These are phyloP conservation scores for Blastobotrys arbuscula DNA, from an alignment of 1,139 yeast species.

Conservation along the genomic window DNA sequence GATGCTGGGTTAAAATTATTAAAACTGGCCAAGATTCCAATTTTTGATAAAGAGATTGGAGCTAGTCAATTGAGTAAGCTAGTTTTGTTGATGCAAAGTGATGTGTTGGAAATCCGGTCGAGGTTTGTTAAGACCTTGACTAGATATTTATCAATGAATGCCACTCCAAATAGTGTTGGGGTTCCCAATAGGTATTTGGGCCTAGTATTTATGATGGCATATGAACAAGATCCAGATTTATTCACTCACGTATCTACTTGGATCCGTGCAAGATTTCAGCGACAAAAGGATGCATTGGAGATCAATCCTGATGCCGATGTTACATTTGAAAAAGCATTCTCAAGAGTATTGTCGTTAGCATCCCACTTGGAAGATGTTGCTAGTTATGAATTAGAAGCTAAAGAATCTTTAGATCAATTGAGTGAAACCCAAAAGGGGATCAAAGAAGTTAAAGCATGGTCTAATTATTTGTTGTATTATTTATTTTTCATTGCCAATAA, in stretches of 20 bases:
- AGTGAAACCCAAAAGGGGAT: conserved; percentile 19
- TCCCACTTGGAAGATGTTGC: conserved; percentile 70
- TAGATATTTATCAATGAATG: conserved; percentile 40
- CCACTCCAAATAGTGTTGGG: conserved; percentile 30
- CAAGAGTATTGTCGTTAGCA: conserved; percentile 62
- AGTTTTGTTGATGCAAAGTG: conserved; percentile 63
- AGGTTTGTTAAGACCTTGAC: conserved; percentile 50
- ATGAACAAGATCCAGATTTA: conserved; percentile 57
- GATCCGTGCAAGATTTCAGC: conserved; percentile 56
- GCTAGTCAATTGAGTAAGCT: conserved; percentile 50
- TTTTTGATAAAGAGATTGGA: conserved; percentile 48
- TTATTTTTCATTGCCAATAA: conserved; percentile 56
- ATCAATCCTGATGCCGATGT: conserved; percentile 25
- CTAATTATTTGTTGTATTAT: conserved; percentile 52
- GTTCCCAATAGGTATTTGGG: conserved; percentile 65
- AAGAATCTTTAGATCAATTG: conserved; percentile 15
- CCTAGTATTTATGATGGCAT: conserved; percentile 65
- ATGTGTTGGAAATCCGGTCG: conserved; percentile 51
- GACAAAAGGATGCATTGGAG: conserved; percentile 31
- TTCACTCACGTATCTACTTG: conserved; percentile 57
- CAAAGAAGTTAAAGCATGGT: conserved; percentile 15
- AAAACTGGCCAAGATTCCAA: conserved; percentile 55
- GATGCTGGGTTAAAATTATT: conserved; percentile 63
- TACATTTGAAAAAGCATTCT: conserved; percentile 57
- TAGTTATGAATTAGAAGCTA: conserved; percentile 35